Conservation (phyloP, 2,329 filamentous ascomycete species). For the Byssoonygena ceratinophila region DNA sequence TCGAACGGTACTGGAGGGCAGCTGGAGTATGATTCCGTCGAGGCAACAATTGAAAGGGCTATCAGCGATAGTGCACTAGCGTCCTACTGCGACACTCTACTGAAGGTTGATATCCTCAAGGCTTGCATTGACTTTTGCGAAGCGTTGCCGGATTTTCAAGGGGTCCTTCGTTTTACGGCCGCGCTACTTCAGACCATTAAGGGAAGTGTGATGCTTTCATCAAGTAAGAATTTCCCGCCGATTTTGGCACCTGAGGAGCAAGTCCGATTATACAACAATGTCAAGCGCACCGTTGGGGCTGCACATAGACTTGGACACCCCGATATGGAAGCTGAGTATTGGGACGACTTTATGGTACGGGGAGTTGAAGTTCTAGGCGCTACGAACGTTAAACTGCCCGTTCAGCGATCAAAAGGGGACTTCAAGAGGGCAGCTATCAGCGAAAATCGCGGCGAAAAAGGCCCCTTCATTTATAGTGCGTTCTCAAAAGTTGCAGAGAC, state of each 20-base stretch:
- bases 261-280: conserved; percentile 68
- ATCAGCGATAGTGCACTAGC: conserved; percentile 38
- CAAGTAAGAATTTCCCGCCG: conserved; percentile 58
- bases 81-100: conserved; percentile 60
- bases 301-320: conserved; percentile 62
- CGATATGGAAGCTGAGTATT: conserved; percentile 70
- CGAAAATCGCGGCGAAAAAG: conserved; percentile 34
- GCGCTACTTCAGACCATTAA: conserved; percentile 66
- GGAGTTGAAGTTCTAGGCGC: conserved; percentile 59
- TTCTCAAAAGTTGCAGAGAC: conserved; percentile 59
- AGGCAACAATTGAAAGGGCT: conserved; percentile 36
- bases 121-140: conserved; percentile 92
- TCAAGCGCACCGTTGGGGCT: conserved; percentile 71
- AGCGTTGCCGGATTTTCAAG: conserved; percentile 80
- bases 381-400: conserved; percentile 50
- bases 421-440: conserved; percentile 36
- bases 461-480: conserved; percentile 92
- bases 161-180: conserved; percentile 78
- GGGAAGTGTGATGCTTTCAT: conserved; percentile 62
- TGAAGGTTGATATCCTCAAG: conserved; percentile 79
- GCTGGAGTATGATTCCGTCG: conserved; percentile 28
- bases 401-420: conserved; percentile 51
- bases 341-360: conserved; percentile 90
- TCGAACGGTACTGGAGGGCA: conserved; percentile 17
- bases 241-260: conserved; percentile 73